Conservation (phyloP, 2,329 filamentous ascomycete species). For the Sporothrix inflata region DNA sequence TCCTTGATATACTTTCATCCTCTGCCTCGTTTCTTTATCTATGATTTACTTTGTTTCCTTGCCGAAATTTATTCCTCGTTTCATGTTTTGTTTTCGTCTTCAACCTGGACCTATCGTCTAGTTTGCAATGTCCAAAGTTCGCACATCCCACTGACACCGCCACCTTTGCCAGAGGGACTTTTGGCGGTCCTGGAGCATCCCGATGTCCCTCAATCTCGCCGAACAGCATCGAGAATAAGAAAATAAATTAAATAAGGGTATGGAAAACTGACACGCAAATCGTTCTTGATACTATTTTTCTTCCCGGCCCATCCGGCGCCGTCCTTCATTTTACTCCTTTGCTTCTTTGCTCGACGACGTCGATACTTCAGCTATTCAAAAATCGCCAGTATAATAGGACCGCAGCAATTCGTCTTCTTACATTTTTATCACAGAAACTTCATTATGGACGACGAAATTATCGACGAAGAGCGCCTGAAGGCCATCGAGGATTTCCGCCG, state of each 20-base stretch:
- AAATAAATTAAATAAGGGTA: too few species aligned
- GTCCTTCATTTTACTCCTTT: neutral
- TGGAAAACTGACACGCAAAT: too few species aligned
- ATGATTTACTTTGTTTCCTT: neutral
- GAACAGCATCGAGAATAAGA: too few species aligned
- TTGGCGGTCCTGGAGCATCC: neutral
- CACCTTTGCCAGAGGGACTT: neutral
- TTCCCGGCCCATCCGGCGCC: too few species aligned
- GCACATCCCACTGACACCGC: neutral
- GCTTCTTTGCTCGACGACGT: neutral
- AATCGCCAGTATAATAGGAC: neutral
- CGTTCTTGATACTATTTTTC: too few species aligned
- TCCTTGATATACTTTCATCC: neutral
- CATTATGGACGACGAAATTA: neutral
- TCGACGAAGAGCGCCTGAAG: constrained; percentile 3
- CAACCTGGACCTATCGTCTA: neutral
- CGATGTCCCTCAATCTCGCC: too few species aligned
- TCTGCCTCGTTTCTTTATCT: neutral
- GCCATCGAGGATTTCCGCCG: constrained; percentile 14
- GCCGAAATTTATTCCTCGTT: neutral
- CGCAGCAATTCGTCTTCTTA: neutral
- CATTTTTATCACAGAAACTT: neutral
- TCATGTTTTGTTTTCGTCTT: neutral
- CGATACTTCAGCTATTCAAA: too few species aligned
- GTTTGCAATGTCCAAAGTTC: neutral